These are phyloP conservation scores for Yarrowia sp. DNA, from an alignment of 805 yeast species.

Conservation along the genomic window DNA sequence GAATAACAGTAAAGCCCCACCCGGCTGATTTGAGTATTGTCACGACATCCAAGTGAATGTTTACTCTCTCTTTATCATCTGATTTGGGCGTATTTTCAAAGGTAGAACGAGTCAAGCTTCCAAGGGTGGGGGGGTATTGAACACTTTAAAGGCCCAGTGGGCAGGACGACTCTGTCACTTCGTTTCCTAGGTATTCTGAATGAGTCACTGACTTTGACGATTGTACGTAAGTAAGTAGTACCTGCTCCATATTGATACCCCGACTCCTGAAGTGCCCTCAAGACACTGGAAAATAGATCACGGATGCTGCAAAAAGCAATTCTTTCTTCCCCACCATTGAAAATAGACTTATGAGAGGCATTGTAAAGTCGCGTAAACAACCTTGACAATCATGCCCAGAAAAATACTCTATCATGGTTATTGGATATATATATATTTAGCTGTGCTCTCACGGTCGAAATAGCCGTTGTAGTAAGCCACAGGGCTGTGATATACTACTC, in stretches of 20 bases:
- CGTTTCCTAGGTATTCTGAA: too few species aligned
- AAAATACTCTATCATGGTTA: too few species aligned
- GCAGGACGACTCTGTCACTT: too few species aligned
- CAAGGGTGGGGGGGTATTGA: background rate
- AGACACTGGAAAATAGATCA: too few species aligned
- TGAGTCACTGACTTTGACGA: too few species aligned
- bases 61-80: background rate
- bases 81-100: background rate
- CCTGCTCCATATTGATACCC: too few species aligned
- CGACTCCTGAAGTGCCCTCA: too few species aligned
- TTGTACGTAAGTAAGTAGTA: too few species aligned
- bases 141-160: too few species aligned
- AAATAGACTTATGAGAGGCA: background rate
- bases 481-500: background rate
- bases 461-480: too few species aligned
- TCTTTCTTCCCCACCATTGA: background rate
- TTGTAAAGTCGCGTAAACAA: background rate
- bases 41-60: background rate
- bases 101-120: background rate
- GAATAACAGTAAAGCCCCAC: background rate
- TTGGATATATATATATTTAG: too few species aligned
- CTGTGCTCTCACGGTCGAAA: too few species aligned
- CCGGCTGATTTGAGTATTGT: background rate
- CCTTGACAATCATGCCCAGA: background rate
- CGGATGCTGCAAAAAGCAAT: background rate